phyloP scores from a whole-genome alignment of 2,329 filamentous ascomycete species.

The Colletotrichum euphorbiae region DNA sequence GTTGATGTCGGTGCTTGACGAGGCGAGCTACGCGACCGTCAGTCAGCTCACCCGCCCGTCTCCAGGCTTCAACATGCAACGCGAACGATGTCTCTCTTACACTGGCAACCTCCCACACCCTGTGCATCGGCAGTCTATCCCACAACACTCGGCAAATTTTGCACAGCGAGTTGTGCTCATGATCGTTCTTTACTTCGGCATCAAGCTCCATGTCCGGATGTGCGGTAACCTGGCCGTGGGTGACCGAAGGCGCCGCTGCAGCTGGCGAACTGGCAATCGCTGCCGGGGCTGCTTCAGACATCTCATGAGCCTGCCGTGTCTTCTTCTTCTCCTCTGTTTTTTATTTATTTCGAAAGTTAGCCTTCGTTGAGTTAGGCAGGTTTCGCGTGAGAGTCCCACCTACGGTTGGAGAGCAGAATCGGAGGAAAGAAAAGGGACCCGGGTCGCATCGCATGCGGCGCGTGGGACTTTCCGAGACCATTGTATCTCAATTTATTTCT shows the following conservation, averaged over 20 bases:
- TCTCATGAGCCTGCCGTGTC: not conserved
- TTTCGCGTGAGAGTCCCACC: no score
- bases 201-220: not conserved
- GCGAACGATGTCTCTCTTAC: not conserved
- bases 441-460: not conserved
- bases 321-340: no score
- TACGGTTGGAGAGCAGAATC: not conserved
- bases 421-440: not conserved
- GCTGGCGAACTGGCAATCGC: not conserved
- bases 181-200: not conserved
- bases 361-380: no score
- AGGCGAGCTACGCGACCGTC: not conserved
- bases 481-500: not conserved
- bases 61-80: not conserved
- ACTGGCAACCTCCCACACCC: not conserved
- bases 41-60: not conserved
- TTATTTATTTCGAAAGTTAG: no score
- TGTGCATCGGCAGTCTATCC: not conserved
- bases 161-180: not conserved
- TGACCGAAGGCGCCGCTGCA: not conserved
- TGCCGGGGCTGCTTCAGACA: not conserved
- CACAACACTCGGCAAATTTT: not conserved
- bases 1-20: slow-evolving; percentile 46
- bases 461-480: not conserved
- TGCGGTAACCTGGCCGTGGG: not conserved